Conservation (phyloP, 1,139 yeast species). For the Geotrichum candidum region DNA sequence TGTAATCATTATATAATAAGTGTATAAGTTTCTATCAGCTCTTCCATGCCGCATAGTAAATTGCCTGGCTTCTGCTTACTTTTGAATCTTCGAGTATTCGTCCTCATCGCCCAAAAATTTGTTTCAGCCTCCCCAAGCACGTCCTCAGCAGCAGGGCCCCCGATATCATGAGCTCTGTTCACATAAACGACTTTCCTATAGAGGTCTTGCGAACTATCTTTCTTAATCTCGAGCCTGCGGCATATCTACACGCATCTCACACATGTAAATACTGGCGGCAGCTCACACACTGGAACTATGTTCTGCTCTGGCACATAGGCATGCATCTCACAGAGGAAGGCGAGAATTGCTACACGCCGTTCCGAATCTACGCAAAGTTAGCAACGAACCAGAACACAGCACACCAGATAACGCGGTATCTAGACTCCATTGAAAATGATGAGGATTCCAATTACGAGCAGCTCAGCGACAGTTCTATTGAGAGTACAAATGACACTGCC, state of each 20-base stretch:
- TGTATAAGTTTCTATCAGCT: neutral
- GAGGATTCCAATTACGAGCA: neutral
- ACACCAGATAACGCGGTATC: neutral
- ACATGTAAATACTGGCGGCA: constrained; percentile 15
- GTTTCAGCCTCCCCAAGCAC: neutral
- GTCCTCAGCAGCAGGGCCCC: neutral
- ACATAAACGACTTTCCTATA: constrained; percentile 17
- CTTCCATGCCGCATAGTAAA: neutral
- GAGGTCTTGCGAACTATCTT: constrained; percentile 17
- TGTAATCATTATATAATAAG: neutral
- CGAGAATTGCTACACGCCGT: neutral
- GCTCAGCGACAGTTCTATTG: neutral
- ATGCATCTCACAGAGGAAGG: constrained; percentile 8
- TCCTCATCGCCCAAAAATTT: neutral
- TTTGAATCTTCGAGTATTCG: neutral
- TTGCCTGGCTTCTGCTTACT: neutral
- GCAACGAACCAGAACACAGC: neutral
- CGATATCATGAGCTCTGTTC: neutral
- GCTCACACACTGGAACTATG: constrained; percentile 16
- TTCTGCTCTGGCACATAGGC: constrained; percentile 17
- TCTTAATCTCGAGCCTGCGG: constrained; percentile 13
- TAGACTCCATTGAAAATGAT: neutral
- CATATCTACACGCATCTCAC: constrained; percentile 15
- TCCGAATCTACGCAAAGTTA: neutral
- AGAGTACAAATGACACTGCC: neutral